These are phyloP conservation scores for Xylariaceae sp. DNA, from an alignment of 2,329 filamentous ascomycete species.

Conservation along the genomic window DNA sequence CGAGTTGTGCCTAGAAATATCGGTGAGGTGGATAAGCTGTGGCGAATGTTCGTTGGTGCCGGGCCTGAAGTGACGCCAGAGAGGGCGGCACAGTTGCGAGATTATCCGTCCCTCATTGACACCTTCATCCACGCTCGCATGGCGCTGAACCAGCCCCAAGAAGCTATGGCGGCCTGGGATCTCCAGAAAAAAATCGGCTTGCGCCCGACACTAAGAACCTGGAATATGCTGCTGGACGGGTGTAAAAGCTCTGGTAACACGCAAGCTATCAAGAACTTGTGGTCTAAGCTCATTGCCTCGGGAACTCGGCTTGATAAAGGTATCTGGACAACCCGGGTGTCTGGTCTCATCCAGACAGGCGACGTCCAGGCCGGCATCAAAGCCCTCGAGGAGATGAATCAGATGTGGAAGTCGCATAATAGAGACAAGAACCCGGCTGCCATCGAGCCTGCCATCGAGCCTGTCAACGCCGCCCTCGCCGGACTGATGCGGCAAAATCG, in stretches of 20 bases:
- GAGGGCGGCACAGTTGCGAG: conserved; percentile 12
- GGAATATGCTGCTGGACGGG: conserved; percentile 66
- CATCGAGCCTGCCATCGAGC: conserved; percentile 53
- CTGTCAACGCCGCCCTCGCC: conserved; percentile 64
- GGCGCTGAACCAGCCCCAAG: conserved; percentile 18
- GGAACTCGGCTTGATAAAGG: conserved; percentile 53
- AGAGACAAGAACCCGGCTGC: conserved; percentile 28
- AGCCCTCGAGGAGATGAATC: conserved; percentile 60
- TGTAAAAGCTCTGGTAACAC: conserved; percentile 54
- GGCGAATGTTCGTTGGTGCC: conserved; percentile 17
- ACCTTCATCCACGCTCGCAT: conserved; percentile 22
- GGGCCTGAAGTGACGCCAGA: conserved; percentile 9
- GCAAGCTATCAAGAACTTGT: conserved; percentile 56
- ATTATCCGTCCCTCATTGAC: conserved; percentile 18
- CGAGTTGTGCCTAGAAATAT: too few relatives aligned
- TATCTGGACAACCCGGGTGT: conserved; percentile 65
- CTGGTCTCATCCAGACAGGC: conserved; percentile 52
- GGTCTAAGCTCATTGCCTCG: conserved; percentile 53
- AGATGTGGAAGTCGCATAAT: conserved; percentile 43
- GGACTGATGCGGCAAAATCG: conserved; percentile 48
- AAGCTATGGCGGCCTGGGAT: conserved; percentile 22
- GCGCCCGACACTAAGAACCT: conserved; percentile 56
- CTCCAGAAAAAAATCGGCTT: conserved; percentile 34
- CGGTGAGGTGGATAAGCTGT: conserved; percentile 17
- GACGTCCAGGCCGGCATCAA: conserved; percentile 48